Percentiles rank a stretch among this genome's conserved stretches.
Evolutionary conservation across 1,284 basidiomycete species (phyloP).

Genomic region (Ceratobasidium sp.): DNA sequence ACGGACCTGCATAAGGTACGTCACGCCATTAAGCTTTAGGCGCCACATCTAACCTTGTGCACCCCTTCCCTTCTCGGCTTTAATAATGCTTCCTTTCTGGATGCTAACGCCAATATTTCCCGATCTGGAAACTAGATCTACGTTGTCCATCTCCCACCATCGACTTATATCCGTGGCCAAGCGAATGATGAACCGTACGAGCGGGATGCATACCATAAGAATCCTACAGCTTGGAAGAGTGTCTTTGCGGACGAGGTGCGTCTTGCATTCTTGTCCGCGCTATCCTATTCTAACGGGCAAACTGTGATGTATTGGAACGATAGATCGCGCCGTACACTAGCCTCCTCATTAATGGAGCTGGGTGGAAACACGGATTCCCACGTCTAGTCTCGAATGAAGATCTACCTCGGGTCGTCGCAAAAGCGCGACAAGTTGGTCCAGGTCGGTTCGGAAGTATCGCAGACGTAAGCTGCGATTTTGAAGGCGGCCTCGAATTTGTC

Average conservation of each 20-base stretch:
- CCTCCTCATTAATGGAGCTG: constrained; percentile 85
- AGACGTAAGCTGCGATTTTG: constrained; percentile 88
- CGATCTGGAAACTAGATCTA: constrained; percentile 70
- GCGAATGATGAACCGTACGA: constrained; percentile 66
- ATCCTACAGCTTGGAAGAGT: constrained; percentile 75
- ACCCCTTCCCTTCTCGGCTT: not conserved
- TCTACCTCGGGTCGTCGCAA: constrained; percentile 67
- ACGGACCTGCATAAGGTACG: constrained; percentile 67
- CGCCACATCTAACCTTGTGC: not conserved
- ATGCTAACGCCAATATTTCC: not conserved
- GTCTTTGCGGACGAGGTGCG: constrained; percentile 76
- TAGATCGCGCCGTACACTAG: constrained; percentile 88
- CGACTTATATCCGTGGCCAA: constrained; percentile 70
- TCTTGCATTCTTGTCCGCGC: not conserved
- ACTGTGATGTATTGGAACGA: not conserved
- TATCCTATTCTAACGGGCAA: too few species aligned
- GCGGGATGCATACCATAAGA: constrained; percentile 77
- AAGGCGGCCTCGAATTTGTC: constrained; percentile 89
- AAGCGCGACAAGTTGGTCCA: constrained; percentile 63
- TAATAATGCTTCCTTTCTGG: constrained; percentile 5
- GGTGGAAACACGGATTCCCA: constrained; percentile 83
- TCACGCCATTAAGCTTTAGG: not conserved
- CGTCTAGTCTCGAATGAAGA: constrained; percentile 80
- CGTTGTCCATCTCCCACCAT: constrained; percentile 77
- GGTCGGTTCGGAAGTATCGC: constrained; percentile 78